These are phyloP conservation scores for Blastocystis sp. DNA, from an alignment of 352 stramenopile species.

Conservation along the genomic window DNA sequence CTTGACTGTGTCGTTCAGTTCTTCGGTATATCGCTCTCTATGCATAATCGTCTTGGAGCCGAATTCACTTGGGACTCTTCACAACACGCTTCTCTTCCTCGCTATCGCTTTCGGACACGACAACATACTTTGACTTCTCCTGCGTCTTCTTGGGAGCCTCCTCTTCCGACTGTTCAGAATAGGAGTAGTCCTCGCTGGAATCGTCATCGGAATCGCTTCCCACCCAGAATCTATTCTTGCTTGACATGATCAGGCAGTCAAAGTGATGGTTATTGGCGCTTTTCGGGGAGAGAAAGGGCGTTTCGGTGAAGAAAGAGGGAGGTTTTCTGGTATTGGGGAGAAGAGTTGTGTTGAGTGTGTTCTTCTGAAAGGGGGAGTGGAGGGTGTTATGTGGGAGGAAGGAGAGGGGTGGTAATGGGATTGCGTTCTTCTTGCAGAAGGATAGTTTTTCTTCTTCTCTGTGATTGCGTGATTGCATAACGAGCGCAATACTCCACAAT, in stretches of 20 bases:
- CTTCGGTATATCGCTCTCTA: conserved; percentile 37
- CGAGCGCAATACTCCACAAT: too few species aligned
- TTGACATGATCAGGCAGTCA: not conserved
- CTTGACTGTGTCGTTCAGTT: conserved; percentile 27
- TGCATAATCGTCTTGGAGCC: not conserved
- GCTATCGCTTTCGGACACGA: conserved; percentile 46
- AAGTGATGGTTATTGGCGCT: not conserved
- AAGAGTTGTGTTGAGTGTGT: too few species aligned
- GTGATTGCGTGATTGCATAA: too few species aligned
- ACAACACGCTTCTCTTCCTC: conserved; percentile 66
- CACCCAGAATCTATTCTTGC: conserved; percentile 46
- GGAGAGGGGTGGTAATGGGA: too few species aligned
- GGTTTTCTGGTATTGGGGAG: too few species aligned
- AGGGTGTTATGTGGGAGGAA: too few species aligned
- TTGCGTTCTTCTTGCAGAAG: too few species aligned
- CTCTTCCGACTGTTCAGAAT: conserved; percentile 6
- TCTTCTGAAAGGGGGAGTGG: too few species aligned
- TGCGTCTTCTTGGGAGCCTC: not conserved
- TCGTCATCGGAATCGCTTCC: conserved; percentile 44
- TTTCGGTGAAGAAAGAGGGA: not conserved
- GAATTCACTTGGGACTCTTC: conserved; percentile 30
- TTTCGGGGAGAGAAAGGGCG: not conserved
- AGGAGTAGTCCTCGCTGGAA: not conserved
- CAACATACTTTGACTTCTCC: conserved; percentile 41
- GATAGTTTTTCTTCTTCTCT: too few species aligned